phyloP scores from a whole-genome alignment of 805 yeast genomes.

The Schwanniomyces yamadae region DNA sequence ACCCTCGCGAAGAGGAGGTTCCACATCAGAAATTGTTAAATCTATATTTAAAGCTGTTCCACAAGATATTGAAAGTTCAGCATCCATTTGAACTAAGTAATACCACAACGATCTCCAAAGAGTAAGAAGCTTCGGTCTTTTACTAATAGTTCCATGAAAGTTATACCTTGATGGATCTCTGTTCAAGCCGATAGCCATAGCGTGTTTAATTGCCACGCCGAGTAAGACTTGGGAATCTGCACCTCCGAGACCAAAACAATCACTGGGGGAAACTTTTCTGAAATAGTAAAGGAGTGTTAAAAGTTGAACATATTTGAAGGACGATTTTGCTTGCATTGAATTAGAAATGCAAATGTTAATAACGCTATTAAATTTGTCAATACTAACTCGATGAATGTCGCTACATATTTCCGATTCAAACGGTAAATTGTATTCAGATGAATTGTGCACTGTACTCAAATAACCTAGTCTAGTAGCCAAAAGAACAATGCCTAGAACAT shows the following conservation, averaged over 20 bases:
- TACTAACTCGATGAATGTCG: slow-evolving; percentile 30
- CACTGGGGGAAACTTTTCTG: slow-evolving; percentile 39
- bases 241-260: slow-evolving; percentile 41
- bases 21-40: slow-evolving; percentile 33
- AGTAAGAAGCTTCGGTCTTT: slow-evolving; percentile 21
- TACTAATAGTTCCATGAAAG: slow-evolving; percentile 29
- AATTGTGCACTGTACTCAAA: slow-evolving; percentile 38
- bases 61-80: slow-evolving; percentile 29
- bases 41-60: slow-evolving; percentile 30
- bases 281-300: slow-evolving; percentile 33
- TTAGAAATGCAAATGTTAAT: slow-evolving; percentile 36
- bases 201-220: slow-evolving; percentile 37
- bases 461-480: slow-evolving; percentile 35
- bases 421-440: slow-evolving; percentile 23
- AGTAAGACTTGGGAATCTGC: slow-evolving; percentile 38
- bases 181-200: slow-evolving; percentile 39
- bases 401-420: slow-evolving; percentile 28
- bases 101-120: slow-evolving; percentile 41
- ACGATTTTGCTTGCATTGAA: slow-evolving; percentile 27
- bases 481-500: slow-evolving; percentile 28
- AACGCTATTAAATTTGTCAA: slow-evolving; percentile 27
- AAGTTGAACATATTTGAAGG: slow-evolving; percentile 36
- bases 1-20: slow-evolving; percentile 20
- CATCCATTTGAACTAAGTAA: slow-evolving; percentile 29
- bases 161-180: slow-evolving; percentile 36